Percentiles rank a stretch among this genome's conserved stretches.
Conservation (phyloP, 495 filamentous ascomycete genomes). For the Daldinia loculata region DNA sequence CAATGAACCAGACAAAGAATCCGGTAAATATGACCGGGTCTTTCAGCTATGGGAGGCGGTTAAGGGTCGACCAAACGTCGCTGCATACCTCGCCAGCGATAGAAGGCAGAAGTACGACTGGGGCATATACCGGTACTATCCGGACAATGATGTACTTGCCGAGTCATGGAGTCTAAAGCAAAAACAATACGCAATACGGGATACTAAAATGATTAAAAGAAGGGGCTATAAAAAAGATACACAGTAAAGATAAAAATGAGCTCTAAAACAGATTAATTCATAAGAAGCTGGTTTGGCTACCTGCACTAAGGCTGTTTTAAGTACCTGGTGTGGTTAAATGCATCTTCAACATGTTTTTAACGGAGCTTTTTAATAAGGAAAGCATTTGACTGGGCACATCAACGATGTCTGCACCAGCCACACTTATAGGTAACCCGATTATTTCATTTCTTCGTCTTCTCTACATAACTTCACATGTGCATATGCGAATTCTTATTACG, state of each 20-base stretch:
- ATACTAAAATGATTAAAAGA: neutral
- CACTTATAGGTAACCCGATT: neutral
- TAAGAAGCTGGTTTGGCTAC: neutral
- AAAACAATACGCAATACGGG: neutral
- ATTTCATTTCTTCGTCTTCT: neutral
- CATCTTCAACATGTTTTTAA: neutral
- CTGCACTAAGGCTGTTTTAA: too few relatives aligned
- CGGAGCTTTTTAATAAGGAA: too few relatives aligned
- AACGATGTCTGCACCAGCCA: too few relatives aligned
- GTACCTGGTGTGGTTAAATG: neutral
- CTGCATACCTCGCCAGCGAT: too few relatives aligned
- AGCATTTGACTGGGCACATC: neutral
- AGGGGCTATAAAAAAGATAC: neutral
- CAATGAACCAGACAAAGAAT: too few relatives aligned
- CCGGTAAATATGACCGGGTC: too few relatives aligned
- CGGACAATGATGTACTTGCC: conserved; percentile 8
- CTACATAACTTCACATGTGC: neutral
- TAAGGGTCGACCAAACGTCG: too few relatives aligned
- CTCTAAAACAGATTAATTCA: neutral
- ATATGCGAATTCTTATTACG: neutral
- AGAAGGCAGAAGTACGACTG: neutral
- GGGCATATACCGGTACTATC: conserved; percentile 9
- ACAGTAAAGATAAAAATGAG: neutral
- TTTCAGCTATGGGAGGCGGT: too few relatives aligned
- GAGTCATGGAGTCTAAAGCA: neutral